These are phyloP conservation scores for Cutaneotrichosporon sp. DNA, from an alignment of 1,284 basidiomycete species.

Conservation along the genomic window DNA sequence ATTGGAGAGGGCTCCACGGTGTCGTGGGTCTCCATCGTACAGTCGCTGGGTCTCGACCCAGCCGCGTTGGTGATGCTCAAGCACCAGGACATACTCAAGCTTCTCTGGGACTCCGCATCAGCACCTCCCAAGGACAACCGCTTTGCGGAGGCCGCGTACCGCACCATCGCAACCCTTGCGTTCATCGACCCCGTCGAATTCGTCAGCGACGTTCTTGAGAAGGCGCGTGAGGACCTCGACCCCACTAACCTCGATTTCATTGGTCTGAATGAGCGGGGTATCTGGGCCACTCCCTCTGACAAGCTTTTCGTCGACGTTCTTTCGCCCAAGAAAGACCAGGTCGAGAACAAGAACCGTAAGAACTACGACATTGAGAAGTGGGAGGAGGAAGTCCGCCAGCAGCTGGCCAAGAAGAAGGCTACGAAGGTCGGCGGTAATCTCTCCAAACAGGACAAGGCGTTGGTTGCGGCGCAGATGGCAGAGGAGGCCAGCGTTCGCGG, in stretches of 20 bases:
- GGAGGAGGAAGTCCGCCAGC: slow-evolving; percentile 86
- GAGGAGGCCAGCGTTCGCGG: slow-evolving; percentile 67
- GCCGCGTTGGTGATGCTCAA: slow-evolving; percentile 48
- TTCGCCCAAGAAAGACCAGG: slow-evolving; percentile 57
- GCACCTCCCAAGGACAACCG: slow-evolving; percentile 23
- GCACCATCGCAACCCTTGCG: slow-evolving; percentile 67
- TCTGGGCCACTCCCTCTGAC: slow-evolving; percentile 79
- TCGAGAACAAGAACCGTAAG: slow-evolving; percentile 67
- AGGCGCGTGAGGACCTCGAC: slow-evolving; percentile 62
- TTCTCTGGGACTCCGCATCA: slow-evolving; percentile 32
- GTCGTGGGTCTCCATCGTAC: slow-evolving; percentile 78
- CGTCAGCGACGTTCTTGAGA: slow-evolving; percentile 64
- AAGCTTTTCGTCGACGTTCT: slow-evolving; percentile 72
- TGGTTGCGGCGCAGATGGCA: slow-evolving; percentile 71
- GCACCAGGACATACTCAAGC: slow-evolving; percentile 33
- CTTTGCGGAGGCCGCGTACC: slow-evolving; percentile 58
- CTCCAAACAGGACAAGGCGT: slow-evolving; percentile 75
- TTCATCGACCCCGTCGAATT: slow-evolving; percentile 69
- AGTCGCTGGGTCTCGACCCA: slow-evolving; percentile 64
- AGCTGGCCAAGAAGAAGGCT: slow-evolving; percentile 68
- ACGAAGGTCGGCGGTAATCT: slow-evolving; percentile 52
- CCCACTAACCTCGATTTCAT: slow-evolving; percentile 58
- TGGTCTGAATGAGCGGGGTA: slow-evolving; percentile 66
- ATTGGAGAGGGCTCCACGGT: slow-evolving; percentile 61
- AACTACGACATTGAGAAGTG: slow-evolving; percentile 81